Base-by-base conservation (phyloP, 2,329 filamentous ascomycete genomes). In the Magnaporthales sp. region DNA sequence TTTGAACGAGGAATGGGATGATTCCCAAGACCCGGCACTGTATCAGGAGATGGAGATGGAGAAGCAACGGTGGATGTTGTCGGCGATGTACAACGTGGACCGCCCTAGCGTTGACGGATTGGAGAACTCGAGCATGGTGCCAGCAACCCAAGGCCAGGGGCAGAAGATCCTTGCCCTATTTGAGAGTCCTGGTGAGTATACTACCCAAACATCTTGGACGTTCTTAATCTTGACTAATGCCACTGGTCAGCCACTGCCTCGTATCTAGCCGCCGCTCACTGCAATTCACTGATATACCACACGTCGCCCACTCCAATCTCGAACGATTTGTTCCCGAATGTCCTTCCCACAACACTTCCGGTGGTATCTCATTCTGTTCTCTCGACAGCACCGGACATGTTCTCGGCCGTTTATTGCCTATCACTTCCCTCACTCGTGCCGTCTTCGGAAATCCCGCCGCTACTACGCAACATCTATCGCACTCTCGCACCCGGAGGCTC, bases 381-480 rank as follows among this genome's bases (percentile, higher is more conserved):
- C 15, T 77, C 80, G 4, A 70, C 83, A 29, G 73, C 79, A 13
- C 74, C 79, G 9, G 72, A 78, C 10, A 71, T 79, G 1, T 87
- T 86, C 70, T 78, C 81, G 0, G 74, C 78, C 0, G 83, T 84
- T 3, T 81, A 84, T 58, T 83, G 83, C 0, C 77, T 88, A 24
- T 79, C 80, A 0, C 79, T 91, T 29, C 84, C 87, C 1, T 82
- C 85, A 0, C 72, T 86, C 1, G 81, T 89, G 32, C 78, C 85
- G 0, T 84, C 84, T 0, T 77, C 82, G 0, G 84, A 87, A 13
- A 81, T 91, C 0, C 84, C 85, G 0, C 74, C 76, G 2, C 75
- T 89, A 1, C 80, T 91, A 19, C 79, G 79, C 66, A 84, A 84
- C 68, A 83, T 89, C 69, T 79, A 85, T 72, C 82, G 82, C 27